phyloP scores from a whole-genome alignment of 495 filamentous ascomycete genomes.

The Talaromyces nanjingensis region DNA sequence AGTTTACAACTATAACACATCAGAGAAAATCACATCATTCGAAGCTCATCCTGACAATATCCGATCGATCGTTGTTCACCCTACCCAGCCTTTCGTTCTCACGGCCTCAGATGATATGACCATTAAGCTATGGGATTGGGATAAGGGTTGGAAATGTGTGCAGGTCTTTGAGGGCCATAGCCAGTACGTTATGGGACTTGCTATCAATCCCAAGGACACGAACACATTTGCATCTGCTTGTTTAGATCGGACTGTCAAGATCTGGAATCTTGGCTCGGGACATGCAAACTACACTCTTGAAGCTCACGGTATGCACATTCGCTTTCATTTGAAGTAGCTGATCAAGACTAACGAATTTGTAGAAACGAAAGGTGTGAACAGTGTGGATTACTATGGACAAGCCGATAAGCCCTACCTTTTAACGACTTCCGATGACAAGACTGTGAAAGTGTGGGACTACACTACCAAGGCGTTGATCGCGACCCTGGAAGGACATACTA shows the following conservation, averaged over 20 bases:
- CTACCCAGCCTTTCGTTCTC: conserved; percentile 89
- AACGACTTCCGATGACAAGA: conserved; percentile 91
- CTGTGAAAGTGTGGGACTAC: conserved; percentile 97
- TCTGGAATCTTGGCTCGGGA: conserved; percentile 88
- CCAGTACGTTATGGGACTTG: conserved; percentile 96
- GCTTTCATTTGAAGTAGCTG: not conserved
- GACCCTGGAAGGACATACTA: conserved; percentile 93
- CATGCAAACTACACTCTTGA: conserved; percentile 94
- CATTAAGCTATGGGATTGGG: conserved; percentile 99
- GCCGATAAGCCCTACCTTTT: conserved; percentile 96
- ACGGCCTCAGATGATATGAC: conserved; percentile 99
- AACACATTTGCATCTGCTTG: conserved; percentile 98
- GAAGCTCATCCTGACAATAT: conserved; percentile 99
- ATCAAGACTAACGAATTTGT: not conserved
- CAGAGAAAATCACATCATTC: conserved; percentile 96
- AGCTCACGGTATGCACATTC: conserved; percentile 49
- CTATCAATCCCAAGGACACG: conserved; percentile 99
- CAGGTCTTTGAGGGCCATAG: conserved; percentile 98
- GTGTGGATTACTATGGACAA: conserved; percentile 95
- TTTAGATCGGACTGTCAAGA: conserved; percentile 94
- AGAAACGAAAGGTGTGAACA: conserved; percentile 96
- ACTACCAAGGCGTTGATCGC: conserved; percentile 96
- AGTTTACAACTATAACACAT: conserved; percentile 98
- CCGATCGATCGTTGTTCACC: conserved; percentile 94
- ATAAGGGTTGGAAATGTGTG: conserved; percentile 95